phyloP scores from a whole-genome alignment of 2,329 filamentous ascomycete species.

The Aspergillus tubingensis region DNA sequence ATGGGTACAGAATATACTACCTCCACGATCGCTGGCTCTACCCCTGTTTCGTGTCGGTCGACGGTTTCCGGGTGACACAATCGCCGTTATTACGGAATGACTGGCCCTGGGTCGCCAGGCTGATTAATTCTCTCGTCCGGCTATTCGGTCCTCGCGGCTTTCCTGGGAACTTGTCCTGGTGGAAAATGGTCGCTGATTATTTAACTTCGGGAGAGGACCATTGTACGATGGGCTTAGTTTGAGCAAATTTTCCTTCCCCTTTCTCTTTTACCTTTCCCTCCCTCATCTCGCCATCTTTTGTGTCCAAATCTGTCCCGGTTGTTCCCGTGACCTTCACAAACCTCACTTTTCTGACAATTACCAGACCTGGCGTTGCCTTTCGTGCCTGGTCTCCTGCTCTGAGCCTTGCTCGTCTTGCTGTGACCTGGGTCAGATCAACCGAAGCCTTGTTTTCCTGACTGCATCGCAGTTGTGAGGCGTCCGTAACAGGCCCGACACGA shows the following conservation, averaged over 20 bases:
- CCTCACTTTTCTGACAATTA: neutral
- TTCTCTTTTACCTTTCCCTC: neutral
- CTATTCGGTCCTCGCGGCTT: constrained; percentile 1
- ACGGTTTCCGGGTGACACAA: neutral
- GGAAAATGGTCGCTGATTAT: neutral
- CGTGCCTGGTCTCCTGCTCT: neutral
- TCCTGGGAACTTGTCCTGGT: constrained; percentile 4
- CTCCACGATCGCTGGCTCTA: constrained; percentile 3
- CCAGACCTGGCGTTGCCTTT: no score
- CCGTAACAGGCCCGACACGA: neutral
- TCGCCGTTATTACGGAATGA: neutral
- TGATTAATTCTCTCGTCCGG: constrained; percentile 14
- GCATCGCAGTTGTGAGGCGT: neutral
- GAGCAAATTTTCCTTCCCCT: neutral
- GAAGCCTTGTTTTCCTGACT: neutral
- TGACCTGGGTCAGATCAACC: neutral
- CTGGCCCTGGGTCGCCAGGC: constrained; percentile 1
- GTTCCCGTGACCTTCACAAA: neutral
- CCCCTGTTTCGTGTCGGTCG: constrained; percentile 8
- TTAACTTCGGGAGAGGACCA: neutral
- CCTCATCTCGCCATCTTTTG: constrained; percentile 4
- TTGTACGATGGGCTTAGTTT: neutral
- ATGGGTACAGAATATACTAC: constrained; percentile 14
- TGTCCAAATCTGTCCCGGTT: constrained; percentile 4
- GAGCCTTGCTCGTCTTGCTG: constrained; percentile 1